Evolutionary conservation across 495 filamentous ascomycete species (phyloP), one percentile per base, ranked within the genome.

Genomic region (Letharia lupina): DNA sequence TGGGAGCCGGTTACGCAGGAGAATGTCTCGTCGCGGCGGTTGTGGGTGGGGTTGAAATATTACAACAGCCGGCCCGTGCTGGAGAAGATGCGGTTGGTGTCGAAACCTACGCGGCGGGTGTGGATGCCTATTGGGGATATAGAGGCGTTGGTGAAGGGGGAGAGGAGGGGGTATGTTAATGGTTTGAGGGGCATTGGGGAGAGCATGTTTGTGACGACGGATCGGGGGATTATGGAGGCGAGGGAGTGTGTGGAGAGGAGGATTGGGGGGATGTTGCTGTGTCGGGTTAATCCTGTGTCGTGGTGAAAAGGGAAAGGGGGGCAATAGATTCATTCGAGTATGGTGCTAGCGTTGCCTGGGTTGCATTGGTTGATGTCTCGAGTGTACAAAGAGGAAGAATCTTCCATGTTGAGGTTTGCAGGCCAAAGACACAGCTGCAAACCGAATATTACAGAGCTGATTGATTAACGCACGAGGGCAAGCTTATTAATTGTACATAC

Each of bases 1-100:
- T 2, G 2, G 80, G 63, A 35, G 52, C 16, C 83, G 0, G 82
- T 93, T 57, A 96, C 91, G 35, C 84, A 86, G 62, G 84, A 81
- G 69, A 98, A 97, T 77, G 80, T 93, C 8, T 81, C 91, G 3
- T 83, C 83, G 47, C 78, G 92, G 71, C 81, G 94, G 59, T 76
- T 98, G 11, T 98, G 94, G 94, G 71, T 98, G 12, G 93, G 91
- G 12, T 76, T 98, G 71, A 98, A 98, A 79, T 98, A 98, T 80
- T 91, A 83, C 84, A 86, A 91, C 71, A 90, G 90, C 72, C 79
- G 89, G 73, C 90, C 95, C 4, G 94, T 98, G 60, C 72, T 98
- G 64, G 82, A 81, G 42, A 80, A 85, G 71, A 82, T 96, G 75
- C 69, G 70, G 40, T 76, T 91, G 77, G 79, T 96, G 57, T 87